Evolutionary conservation across 768 basidiomycete genomes (phyloP).

Genomic region (Trametes cingulata): DNA sequence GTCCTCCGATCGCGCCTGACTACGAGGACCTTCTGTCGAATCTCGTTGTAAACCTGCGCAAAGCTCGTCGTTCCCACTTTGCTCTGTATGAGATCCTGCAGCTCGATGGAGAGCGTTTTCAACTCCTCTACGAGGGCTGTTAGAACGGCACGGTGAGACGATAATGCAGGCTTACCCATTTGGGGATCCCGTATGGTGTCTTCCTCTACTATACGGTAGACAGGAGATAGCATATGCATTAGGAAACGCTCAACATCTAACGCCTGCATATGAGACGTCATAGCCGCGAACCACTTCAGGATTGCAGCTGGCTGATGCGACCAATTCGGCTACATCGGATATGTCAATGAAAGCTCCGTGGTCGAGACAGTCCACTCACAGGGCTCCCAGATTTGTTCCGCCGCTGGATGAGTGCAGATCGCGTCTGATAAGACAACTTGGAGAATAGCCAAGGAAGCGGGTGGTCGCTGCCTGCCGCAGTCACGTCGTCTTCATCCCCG

Average conservation of each 20-base stretch:
- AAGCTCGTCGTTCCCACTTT: constrained; percentile 91
- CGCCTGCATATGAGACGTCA: constrained; percentile 70
- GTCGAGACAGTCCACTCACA: constrained; percentile 49
- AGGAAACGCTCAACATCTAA: constrained; percentile 65
- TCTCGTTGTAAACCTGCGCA: constrained; percentile 73
- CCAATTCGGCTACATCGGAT: constrained; percentile 72
- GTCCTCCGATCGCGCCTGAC: constrained; percentile 74
- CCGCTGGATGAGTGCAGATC: constrained; percentile 71
- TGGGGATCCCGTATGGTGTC: constrained; percentile 76
- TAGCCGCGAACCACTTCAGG: constrained; percentile 93
- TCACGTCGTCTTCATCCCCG: constrained; percentile 31
- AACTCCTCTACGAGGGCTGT: constrained; percentile 64
- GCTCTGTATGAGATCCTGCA: constrained; percentile 82
- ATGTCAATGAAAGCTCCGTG: too few relatives aligned
- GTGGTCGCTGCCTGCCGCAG: constrained; percentile 31
- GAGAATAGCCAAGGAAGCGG: constrained; percentile 93
- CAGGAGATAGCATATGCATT: constrained; percentile 81
- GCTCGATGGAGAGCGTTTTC: constrained; percentile 75
- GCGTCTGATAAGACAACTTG: constrained; percentile 84
- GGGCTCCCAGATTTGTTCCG: constrained; percentile 50
- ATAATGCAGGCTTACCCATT: constrained; percentile 57
- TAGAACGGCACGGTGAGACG: not conserved
- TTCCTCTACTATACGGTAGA: constrained; percentile 87
- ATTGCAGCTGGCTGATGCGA: constrained; percentile 75
- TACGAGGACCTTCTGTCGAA: constrained; percentile 68